Base-by-base conservation (phyloP, 106 monocot species). In the Dioscorea zingiberensis region DNA sequence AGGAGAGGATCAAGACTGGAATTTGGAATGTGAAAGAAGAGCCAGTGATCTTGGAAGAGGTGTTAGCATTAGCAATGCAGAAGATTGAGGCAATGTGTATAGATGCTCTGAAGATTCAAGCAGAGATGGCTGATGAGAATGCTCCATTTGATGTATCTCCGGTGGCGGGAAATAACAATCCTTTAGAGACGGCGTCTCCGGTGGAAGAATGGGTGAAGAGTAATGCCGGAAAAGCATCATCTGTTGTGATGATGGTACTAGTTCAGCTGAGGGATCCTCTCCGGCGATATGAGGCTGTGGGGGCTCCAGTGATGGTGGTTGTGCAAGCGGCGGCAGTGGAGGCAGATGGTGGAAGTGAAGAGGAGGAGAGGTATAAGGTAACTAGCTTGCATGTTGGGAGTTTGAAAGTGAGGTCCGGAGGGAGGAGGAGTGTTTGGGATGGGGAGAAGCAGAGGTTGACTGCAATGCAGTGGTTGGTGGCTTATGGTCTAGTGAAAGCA, bases 381-480 rank as follows among this genome's bases (percentile, higher is more conserved):
- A 44, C 73, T 58, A 85, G 83, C 59, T 48, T 87, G 66, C 87
- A 90, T 44, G 56, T 87, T 1, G 94, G 84, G 29, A 90, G 94
- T 4, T 46, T 90, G 64, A 87, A 57, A 70, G 19, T 84, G 64
- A 72, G 58, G 38, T 44, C 68, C 7, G 60, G 71, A 55, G 58
- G 63, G 65, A 73, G 21, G 70, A 73, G 69, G 27, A 75, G 75
- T 13, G 54, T 54, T 2, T 84, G 81, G 89, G 86, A 89, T 25
- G 84, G 68, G 28, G 87, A 90, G 70, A 82, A 56, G 65, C 82
- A 85, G 78, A 68, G 83, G 76, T 57, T 87, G 69, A 95, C 80
- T n/a, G 94, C 94, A 26, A 74, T 73, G 82, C 91, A 94, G 71
- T 94, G 94, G 94, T 63, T 94, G 49, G 80, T 85, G 63, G 87